Percentiles rank a stretch among this genome's conserved stretches.
These are phyloP conservation scores for Debaryomyces castellii DNA, from an alignment of 805 yeast genomes.

Conservation along the genomic window DNA sequence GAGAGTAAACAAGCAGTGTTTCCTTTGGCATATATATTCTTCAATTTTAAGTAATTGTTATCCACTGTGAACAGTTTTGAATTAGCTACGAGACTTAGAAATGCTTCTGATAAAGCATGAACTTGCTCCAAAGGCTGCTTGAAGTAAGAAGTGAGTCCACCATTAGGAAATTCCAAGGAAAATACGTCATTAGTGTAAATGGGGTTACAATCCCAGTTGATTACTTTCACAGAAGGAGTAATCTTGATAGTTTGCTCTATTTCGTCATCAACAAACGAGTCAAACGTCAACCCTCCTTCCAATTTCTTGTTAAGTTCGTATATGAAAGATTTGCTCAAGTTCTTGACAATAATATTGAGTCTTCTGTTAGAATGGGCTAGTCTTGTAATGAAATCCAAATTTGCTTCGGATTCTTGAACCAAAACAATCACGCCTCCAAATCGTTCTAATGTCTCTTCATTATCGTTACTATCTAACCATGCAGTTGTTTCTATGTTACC, in stretches of 20 bases:
- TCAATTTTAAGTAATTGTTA: conserved; percentile 38
- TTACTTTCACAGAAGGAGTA: conserved; percentile 41
- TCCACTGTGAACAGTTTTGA: conserved; percentile 12
- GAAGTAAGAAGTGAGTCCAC: conserved; percentile 44
- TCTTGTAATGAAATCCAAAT: conserved; percentile 14
- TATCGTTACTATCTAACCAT: conserved; percentile 39
- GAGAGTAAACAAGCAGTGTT: conserved; percentile 49
- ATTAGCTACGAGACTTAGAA: conserved; percentile 47
- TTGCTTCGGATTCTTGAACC: conserved; percentile 10
- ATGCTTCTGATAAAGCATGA: conserved; percentile 46
- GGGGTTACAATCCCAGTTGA: conserved; percentile 47
- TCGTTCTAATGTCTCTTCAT: conserved; percentile 9
- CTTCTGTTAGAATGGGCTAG: conserved; percentile 4
- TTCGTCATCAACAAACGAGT: conserved; percentile 4
- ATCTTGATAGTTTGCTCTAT: conserved; percentile 14
- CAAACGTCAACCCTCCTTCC: conserved; percentile 11
- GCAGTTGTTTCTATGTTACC: conserved; percentile 50
- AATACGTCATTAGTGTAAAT: conserved; percentile 36
- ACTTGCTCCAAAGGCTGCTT: conserved; percentile 46
- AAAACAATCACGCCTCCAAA: conserved; percentile 19
- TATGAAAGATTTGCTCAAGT: conserved; percentile 32
- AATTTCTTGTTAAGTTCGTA: conserved; percentile 28
- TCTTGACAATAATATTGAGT: conserved; percentile 33
- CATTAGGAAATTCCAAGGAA: conserved; percentile 36
- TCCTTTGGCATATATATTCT: conserved; percentile 63